These are phyloP conservation scores for Plantago elongata DNA, from an alignment of 257 asterid species.

Conservation along the genomic window DNA sequence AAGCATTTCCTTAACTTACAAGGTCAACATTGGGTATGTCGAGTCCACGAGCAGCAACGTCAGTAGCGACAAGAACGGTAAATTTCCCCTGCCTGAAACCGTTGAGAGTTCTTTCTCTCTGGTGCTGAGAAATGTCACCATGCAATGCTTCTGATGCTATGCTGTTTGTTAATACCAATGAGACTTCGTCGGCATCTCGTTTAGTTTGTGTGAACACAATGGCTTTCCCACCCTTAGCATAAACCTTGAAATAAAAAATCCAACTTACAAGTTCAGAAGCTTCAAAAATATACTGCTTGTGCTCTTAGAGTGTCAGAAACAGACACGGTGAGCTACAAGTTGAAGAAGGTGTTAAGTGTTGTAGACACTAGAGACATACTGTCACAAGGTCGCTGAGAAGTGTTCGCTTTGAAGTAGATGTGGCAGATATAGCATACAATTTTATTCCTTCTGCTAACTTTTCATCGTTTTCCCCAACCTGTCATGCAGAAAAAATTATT, in stretches of 20 bases:
- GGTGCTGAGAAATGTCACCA: slow-evolving; percentile 97
- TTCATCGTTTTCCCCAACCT: slow-evolving; percentile 84
- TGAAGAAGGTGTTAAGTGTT: neutral
- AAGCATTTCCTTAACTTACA: slow-evolving; percentile 41
- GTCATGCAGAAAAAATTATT: slow-evolving; percentile 1
- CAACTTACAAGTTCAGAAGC: slow-evolving; percentile 15
- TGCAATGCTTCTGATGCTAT: slow-evolving; percentile 95
- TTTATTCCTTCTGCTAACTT: slow-evolving; percentile 89
- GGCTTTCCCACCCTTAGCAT: slow-evolving; percentile 90
- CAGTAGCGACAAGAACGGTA: slow-evolving; percentile 93
- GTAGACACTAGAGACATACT: slow-evolving; percentile 37
- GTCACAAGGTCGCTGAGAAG: slow-evolving; percentile 74
- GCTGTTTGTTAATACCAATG: slow-evolving; percentile 59
- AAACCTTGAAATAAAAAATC: slow-evolving; percentile 41
- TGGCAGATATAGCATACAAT: slow-evolving; percentile 63
- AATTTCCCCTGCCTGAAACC: slow-evolving; percentile 91
- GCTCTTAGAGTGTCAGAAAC: neutral
- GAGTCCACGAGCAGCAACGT: slow-evolving; percentile 93
- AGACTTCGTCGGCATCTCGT: slow-evolving; percentile 96
- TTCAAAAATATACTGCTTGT: neutral
- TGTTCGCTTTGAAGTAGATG: slow-evolving; percentile 61
- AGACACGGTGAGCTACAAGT: neutral
- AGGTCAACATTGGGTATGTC: slow-evolving; percentile 94
- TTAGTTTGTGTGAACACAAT: slow-evolving; percentile 91
- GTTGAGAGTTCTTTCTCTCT: slow-evolving; percentile 88